These are phyloP conservation scores for Entophlyctis helioformis DNA, from an alignment of 192 early-diverging fungal genomes.

Conservation along the genomic window DNA sequence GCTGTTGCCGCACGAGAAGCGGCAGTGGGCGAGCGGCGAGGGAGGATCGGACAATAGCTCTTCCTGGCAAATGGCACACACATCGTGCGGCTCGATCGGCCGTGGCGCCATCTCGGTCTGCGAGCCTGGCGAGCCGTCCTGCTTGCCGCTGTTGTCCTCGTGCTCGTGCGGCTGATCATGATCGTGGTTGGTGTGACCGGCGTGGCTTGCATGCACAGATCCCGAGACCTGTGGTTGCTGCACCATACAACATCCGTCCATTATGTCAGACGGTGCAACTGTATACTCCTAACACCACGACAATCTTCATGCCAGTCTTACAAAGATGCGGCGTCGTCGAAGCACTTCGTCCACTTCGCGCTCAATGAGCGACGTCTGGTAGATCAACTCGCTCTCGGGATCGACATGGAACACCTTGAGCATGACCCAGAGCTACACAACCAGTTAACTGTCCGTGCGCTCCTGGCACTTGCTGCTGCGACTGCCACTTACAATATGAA, in stretches of 20 bases:
- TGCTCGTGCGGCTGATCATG: too few species aligned
- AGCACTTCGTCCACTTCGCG: slow-evolving; percentile 28
- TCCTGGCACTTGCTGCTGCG: not conserved
- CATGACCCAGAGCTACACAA: slow-evolving; percentile 32
- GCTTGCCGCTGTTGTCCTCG: too few species aligned
- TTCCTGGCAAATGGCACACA: slow-evolving; percentile 42
- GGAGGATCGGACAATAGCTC: slow-evolving; percentile 4
- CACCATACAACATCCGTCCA: too few species aligned
- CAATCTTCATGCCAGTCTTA: too few species aligned
- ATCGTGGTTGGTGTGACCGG: too few species aligned
- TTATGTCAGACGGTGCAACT: too few species aligned
- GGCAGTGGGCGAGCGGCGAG: slow-evolving; percentile 18
- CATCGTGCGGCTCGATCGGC: too few species aligned
- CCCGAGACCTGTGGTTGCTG: too few species aligned
- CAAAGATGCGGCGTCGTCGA: slow-evolving; percentile 2
- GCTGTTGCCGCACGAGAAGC: slow-evolving; percentile 32
- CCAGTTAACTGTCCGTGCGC: not conserved
- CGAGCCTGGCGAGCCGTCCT: too few species aligned
- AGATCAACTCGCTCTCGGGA: slow-evolving; percentile 21
- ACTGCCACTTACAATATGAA: slow-evolving; percentile 19
- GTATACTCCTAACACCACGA: too few species aligned
- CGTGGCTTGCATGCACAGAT: too few species aligned
- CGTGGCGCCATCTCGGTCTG: too few species aligned
- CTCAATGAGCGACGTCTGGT: slow-evolving; percentile 27
- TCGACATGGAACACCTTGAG: slow-evolving; percentile 28